These are phyloP conservation scores for Biscogniauxia marginata DNA, from an alignment of 2,329 filamentous ascomycete species.

Conservation along the genomic window DNA sequence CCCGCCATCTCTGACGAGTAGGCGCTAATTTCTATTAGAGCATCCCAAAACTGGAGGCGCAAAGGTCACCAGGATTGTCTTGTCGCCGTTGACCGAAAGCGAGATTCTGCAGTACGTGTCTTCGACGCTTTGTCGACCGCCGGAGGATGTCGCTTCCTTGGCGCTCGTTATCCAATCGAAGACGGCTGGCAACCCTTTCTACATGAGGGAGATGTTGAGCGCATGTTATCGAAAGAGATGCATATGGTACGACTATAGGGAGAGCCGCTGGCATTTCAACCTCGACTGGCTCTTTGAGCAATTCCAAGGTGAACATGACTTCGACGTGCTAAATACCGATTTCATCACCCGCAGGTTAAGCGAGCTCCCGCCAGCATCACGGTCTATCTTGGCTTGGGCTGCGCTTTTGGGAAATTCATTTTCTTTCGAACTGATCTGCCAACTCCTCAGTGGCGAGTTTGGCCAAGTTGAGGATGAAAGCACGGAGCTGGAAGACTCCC, in stretches of 20 bases:
- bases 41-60: slow-evolving; percentile 47
- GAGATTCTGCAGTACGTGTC: slow-evolving; percentile 83
- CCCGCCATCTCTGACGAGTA: neutral
- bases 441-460: slow-evolving; percentile 73
- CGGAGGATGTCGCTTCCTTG: slow-evolving; percentile 71
- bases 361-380: slow-evolving; percentile 72
- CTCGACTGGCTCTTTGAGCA: slow-evolving; percentile 83
- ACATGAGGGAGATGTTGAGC: slow-evolving; percentile 86
- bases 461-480: slow-evolving; percentile 53
- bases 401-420: slow-evolving; percentile 80
- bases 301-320: slow-evolving; percentile 75
- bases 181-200: slow-evolving; percentile 85
- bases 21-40: slow-evolving; percentile 35
- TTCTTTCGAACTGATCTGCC: slow-evolving; percentile 77
- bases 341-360: slow-evolving; percentile 78
- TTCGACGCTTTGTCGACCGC: slow-evolving; percentile 71
- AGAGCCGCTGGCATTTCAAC: slow-evolving; percentile 80
- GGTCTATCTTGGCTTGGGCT: slow-evolving; percentile 82
- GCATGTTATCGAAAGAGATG: slow-evolving; percentile 83
- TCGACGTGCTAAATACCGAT: slow-evolving; percentile 75
- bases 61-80: slow-evolving; percentile 65
- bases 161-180: slow-evolving; percentile 86
- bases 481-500: slow-evolving; percentile 26
- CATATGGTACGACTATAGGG: slow-evolving; percentile 87
- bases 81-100: slow-evolving; percentile 72